Percentiles rank a stretch among this genome's conserved stretches.
phyloP scores from a whole-genome alignment of 169 alveolate species.

The Hammondia hammondi region DNA sequence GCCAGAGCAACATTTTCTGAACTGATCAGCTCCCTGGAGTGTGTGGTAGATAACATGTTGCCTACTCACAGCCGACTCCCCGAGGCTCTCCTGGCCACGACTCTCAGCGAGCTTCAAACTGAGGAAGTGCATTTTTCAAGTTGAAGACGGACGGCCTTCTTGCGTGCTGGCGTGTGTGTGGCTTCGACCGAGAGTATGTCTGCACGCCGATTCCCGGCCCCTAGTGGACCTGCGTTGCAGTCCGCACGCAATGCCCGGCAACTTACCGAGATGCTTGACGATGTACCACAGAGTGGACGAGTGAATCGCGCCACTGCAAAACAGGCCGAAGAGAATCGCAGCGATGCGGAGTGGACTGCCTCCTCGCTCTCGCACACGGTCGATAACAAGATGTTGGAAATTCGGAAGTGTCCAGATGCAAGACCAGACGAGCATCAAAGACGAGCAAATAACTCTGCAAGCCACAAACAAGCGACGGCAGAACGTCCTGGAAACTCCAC shows the following conservation, averaged over 20 bases:
- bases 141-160: background rate
- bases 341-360: slow-evolving; percentile 64
- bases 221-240: slow-evolving; percentile 29
- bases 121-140: no score
- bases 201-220: background rate
- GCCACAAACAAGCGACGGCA: background rate
- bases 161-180: background rate
- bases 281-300: slow-evolving; percentile 77
- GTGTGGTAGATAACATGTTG: background rate
- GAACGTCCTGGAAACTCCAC: no score
- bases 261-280: slow-evolving; percentile 56
- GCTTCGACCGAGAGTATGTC: background rate
- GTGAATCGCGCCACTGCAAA: slow-evolving; percentile 67
- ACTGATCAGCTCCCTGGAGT: background rate
- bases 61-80: background rate
- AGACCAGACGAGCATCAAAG: slow-evolving; percentile 68
- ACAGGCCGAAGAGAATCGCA: slow-evolving; percentile 63
- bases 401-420: slow-evolving; percentile 74
- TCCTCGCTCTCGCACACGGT: slow-evolving; percentile 62
- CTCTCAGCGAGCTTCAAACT: no score
- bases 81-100: no score
- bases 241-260: background rate
- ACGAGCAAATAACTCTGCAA: slow-evolving; percentile 38
- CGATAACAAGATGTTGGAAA: slow-evolving; percentile 63
- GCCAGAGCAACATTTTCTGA: background rate